These are phyloP conservation scores for Styphnolobium japonicum DNA, from an alignment of 306 rosid genomes.

Conservation along the genomic window DNA sequence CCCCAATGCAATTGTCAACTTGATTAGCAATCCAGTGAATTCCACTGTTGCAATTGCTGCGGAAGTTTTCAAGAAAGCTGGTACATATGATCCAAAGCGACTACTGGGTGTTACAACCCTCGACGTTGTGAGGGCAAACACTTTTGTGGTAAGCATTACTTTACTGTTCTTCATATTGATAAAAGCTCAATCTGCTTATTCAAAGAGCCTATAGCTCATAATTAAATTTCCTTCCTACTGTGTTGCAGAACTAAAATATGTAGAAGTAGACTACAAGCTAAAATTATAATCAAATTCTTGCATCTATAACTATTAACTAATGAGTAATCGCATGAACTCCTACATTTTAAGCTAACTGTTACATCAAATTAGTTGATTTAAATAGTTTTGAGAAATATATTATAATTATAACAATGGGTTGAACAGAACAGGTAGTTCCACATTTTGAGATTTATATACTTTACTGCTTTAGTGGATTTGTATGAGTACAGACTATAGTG, in stretches of 20 bases:
- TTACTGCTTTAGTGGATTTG: not conserved
- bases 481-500: constrained; percentile 4
- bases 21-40: constrained; percentile 97
- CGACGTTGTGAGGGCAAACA: constrained; percentile 92
- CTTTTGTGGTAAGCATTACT: constrained; percentile 74
- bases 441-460: not conserved
- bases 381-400: not conserved
- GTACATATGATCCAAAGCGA: constrained; percentile 83
- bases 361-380: not conserved
- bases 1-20: constrained; percentile 85
- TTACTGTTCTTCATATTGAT: not conserved
- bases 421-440: not conserved
- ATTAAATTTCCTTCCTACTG: not conserved
- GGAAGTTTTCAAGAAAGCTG: constrained; percentile 92
- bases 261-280: not conserved
- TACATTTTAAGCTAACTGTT: not conserved
- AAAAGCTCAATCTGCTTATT: not conserved
- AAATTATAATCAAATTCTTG: not conserved
- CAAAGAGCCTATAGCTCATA: not conserved
- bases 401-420: not conserved
- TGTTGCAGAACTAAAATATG: not conserved
- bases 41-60: constrained; percentile 95
- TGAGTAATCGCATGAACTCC: not conserved
- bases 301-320: not conserved
- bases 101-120: constrained; percentile 93